Percentiles rank a stretch among this genome's conserved stretches.
These are phyloP conservation scores for Acanthamoeba culbertsoni DNA, from an alignment of 208 protist genomes.

Conservation along the genomic window DNA sequence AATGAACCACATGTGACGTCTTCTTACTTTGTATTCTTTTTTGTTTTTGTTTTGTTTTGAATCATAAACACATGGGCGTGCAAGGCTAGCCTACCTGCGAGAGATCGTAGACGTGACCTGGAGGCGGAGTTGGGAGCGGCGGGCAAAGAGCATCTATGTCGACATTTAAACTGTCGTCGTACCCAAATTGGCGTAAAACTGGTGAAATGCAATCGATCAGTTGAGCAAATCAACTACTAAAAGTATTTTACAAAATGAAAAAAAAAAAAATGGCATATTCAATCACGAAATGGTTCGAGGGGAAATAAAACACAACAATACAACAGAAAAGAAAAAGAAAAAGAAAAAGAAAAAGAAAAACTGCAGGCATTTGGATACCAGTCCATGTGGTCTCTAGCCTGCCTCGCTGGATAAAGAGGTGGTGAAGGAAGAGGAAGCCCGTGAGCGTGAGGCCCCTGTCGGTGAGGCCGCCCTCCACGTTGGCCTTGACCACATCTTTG, in stretches of 20 bases:
- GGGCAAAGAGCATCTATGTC: not conserved
- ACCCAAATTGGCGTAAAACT: not conserved
- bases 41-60: too few relatives aligned
- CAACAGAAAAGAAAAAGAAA: not conserved
- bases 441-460: conserved; percentile 9
- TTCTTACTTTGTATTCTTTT: too few relatives aligned
- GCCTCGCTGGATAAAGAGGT: conserved; percentile 52
- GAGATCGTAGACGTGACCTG: not conserved
- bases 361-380: not conserved
- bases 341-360: not conserved
- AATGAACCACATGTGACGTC: too few relatives aligned
- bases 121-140: not conserved
- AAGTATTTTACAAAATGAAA: too few relatives aligned
- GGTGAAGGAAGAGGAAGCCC: conserved; percentile 58
- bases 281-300: not conserved
- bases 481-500: conserved; percentile 46
- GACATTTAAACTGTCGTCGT: not conserved
- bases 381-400: conserved; percentile 55
- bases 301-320: not conserved
- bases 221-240: too few relatives aligned
- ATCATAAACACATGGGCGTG: too few relatives aligned
- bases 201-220: too few relatives aligned
- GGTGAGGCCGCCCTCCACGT: not conserved
- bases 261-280: not conserved
- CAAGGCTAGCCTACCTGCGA: not conserved